Evolutionary conservation across 2,329 filamentous ascomycete species (phyloP).

Genomic region (Tricladium varicosporioides): DNA sequence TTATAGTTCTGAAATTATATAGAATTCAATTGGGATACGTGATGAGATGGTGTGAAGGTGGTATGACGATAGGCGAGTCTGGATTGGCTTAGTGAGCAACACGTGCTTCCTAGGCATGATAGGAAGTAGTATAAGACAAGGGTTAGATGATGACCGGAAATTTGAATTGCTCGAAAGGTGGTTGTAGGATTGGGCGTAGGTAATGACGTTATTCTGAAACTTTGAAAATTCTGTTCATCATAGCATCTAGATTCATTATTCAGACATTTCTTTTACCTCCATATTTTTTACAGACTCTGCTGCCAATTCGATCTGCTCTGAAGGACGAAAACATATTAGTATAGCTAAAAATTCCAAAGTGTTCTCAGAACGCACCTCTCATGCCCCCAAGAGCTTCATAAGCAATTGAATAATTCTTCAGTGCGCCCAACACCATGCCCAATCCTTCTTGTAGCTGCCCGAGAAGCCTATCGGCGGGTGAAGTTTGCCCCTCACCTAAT

Average conservation of each 20-base stretch:
- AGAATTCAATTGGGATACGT: no score
- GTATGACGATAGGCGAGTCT: no score
- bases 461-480: slow-evolving; percentile 16
- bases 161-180: no score
- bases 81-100: no score
- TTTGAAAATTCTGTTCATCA: background rate
- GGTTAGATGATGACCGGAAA: no score
- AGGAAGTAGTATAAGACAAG: no score
- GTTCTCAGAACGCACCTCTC: slow-evolving; percentile 21
- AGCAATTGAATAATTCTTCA: slow-evolving; percentile 28
- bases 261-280: background rate
- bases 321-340: background rate
- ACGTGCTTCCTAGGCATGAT: no score
- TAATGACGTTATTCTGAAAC: background rate
- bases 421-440: slow-evolving; percentile 19
- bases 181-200: no score
- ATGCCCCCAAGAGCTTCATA: slow-evolving; percentile 29
- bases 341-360: background rate
- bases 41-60: no score
- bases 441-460: slow-evolving; percentile 23
- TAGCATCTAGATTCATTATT: background rate
- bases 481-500: slow-evolving; percentile 2
- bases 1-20: no score
- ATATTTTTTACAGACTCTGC: slow-evolving; percentile 5
- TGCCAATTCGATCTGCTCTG: slow-evolving; percentile 17